phyloP scores from a whole-genome alignment of 2,329 filamentous ascomycete species.

The Calonectria pseudoreteaudii region DNA sequence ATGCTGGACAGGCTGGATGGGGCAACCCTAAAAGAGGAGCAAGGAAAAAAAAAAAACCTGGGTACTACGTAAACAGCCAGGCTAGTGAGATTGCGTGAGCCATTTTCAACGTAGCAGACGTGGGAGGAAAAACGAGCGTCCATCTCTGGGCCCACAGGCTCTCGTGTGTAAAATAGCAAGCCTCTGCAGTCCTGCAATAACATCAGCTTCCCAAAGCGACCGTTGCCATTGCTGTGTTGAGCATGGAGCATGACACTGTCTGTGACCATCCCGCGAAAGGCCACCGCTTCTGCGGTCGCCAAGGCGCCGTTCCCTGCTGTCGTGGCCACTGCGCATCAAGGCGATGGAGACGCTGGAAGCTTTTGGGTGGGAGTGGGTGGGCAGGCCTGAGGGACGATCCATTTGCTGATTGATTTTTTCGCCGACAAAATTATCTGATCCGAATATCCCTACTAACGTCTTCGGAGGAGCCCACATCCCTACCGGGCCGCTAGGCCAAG shows the following conservation, averaged over 20 bases:
- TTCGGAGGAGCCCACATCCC: slow-evolving; percentile 18
- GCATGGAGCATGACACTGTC: background rate
- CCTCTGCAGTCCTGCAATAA: background rate
- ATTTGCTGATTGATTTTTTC: slow-evolving; percentile 2
- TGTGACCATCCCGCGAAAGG: background rate
- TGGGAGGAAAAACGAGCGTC: background rate
- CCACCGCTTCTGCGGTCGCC: background rate
- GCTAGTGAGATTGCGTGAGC: slow-evolving; percentile 17
- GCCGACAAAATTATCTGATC: slow-evolving; percentile 52
- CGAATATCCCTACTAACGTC: slow-evolving; percentile 36
- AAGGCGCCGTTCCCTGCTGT: background rate
- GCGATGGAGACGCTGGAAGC: background rate
- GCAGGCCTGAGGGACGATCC: background rate
- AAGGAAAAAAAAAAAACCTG: background rate
- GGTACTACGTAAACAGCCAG: background rate
- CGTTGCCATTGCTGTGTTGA: background rate
- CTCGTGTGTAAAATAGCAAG: background rate
- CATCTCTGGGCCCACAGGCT: background rate
- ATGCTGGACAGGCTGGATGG: background rate
- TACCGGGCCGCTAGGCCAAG: background rate
- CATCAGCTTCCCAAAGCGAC: background rate
- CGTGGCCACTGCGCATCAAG: background rate
- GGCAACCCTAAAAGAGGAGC: background rate
- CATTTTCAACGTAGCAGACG: slow-evolving; percentile 11
- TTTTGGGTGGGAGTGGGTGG: background rate